Base-by-base conservation (phyloP, 2,329 filamentous ascomycete species). In the Pseudocercospora vitis region DNA sequence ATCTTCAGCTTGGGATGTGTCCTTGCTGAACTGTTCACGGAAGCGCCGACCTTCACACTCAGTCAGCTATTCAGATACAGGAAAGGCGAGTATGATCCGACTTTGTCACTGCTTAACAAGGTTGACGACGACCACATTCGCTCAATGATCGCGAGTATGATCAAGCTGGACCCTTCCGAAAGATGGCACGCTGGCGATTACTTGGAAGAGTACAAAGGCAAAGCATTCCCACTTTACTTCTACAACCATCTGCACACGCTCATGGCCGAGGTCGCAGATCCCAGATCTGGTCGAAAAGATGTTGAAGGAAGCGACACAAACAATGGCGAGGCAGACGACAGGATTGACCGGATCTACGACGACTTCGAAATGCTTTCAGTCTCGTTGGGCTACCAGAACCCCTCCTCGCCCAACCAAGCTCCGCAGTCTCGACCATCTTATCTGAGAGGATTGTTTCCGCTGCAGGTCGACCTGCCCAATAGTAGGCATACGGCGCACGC, bases 351-450 rank as follows among this genome's bases (percentile, higher is more conserved):
- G 37, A 86, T 99, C 0, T 97, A 88, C 67, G 84, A 88, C 63
- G 94, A 99, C 67, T 97, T 96, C 73, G 94, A 99, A 70, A 99
- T 97, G 71, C 96, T 99, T 48, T 91, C 92, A 0, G 95, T 95
- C 68, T 95, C 96, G 53, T 79, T 99, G 1, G 91, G 89, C 11
- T 90, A 90, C 56, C 81, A 83, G 23, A 77, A 84, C 37, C 78
- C 78, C 33, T 23, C 63, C 11, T 40, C 59, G 7, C 46, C 69
- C 12, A 67, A 67, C 32, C 62, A 64, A 3, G 69, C 66, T 48
- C 40, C 11, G 6, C 8, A 67, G 69, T 12, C 67, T 68, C 40
- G 48, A 16, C 26, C 56, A 7, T 16, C 55, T 64, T 24, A 76
- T 83, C 7, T 80, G 78, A 2, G 72, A 84, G 14, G 79, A 2